Evolutionary conservation across 768 basidiomycete genomes (phyloP), one percentile per base, ranked within the genome.

Genomic region (Galerina marginata): DNA sequence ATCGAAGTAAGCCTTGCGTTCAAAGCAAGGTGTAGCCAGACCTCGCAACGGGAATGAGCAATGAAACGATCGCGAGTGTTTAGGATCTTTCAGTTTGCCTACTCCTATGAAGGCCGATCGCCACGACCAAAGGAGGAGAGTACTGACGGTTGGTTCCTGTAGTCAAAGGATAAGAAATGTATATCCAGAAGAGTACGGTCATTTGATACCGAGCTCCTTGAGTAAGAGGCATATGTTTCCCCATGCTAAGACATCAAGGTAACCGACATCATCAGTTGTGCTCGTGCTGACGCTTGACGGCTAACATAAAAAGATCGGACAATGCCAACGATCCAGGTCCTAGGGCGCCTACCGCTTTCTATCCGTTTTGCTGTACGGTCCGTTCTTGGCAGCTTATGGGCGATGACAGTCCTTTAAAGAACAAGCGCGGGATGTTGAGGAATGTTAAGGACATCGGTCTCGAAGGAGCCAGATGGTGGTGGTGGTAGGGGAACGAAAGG

Each of bases 1-100:
- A 60, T 60, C 42, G 44, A 53, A 55, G 38, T n/a, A 51, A 45
- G 55, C 60, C 40, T 52, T 50, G 43, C 42, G 50, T 46, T 23
- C 4, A 52, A 52, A 39, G 48, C 54, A 47, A 56, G 55, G 54
- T 43, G 42, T 36, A 25, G 50, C 40, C 47, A 44, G 16, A 48
- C 36, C 38, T 48, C 54, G 42, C 15, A n/a, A 20, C 25, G 9
- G 39, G 46, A 20, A 20, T 10, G 23, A 36, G 4, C 43, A 12
- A 45, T 26, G 16, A 51, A 48, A 33, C 37, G 38, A 53, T 53
- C 39, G 51, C 39, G 51, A n/a, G 38, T 15, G 42, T 25, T 7
- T 40, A 26, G 39, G 51, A 42, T 15, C 29, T 33, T 4, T 15
- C 36, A 20, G n/a, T 36, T 40, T 2, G 39, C 33, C 23, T 25